Evolutionary conservation across 495 filamentous ascomycete genomes (phyloP), one percentile per base, ranked within the genome.

Genomic region (Podospora fimiseda): DNA sequence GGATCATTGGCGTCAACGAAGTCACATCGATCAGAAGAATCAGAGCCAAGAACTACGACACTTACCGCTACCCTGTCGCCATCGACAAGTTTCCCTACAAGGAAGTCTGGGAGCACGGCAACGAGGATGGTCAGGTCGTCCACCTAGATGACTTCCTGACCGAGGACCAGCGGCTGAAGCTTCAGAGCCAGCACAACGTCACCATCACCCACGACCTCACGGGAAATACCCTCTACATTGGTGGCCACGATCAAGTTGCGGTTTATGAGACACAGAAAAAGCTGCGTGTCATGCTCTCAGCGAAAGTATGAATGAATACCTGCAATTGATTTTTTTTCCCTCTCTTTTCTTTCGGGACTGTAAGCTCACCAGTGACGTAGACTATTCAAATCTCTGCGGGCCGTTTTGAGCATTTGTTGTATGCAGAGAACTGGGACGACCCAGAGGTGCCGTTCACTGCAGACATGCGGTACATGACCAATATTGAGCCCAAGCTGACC

Each of bases 151-250:
- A 51, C 2, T 18, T 76, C 18, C 1, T 70, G 3, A 36, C 58
- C 4, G 36, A 51, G 11, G 39, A 50, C 1, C 41, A 51, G 11
- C 43, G 70, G 3, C 20, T 22, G 2, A 38, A 62, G 24, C 20
- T 78, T 2, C 33, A 51, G 37, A 14, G 40, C 2, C 38, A 70
- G 7, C 66, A 64, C 1, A 49, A 50, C 11, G 67, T 70, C 19
- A 14, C 37, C 3, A 47, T 76, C 9, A 43, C 58, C 5, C 49
- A 46, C 11, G 50, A 59, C 22, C 40, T 55, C 2, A 45, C 66
- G 16, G 56, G 56, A n/a, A 48, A 43, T 14, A 42, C 56, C 1
- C 53, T 79, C 1, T 70, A 71, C 36, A 62, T 79, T 37, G 70
- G 67, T 0, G 66, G 52, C 6, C 9, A 58, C 18, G 52, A 50